Evolutionary conservation across 2,329 filamentous ascomycete species (phyloP).

Genomic region (Monilinia polystroma): DNA sequence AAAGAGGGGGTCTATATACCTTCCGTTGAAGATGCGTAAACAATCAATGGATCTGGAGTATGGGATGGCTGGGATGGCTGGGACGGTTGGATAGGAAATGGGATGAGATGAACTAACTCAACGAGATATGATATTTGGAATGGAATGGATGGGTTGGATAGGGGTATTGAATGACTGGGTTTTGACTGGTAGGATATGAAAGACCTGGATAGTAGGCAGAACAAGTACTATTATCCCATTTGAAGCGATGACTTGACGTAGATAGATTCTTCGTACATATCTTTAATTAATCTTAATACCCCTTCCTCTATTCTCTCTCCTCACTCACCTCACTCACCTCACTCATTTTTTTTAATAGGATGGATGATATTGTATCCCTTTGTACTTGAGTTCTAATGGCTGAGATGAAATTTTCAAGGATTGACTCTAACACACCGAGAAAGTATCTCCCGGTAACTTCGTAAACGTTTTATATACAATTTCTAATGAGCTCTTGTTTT

Average conservation of each 20-base stretch:
- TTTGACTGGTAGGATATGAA: background rate
- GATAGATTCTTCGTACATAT: background rate
- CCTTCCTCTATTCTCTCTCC: background rate
- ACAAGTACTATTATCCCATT: constrained; percentile 9
- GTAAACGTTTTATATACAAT: no score
- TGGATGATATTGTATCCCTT: background rate
- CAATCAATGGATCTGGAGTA: background rate
- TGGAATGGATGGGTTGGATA: background rate
- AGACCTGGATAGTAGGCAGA: background rate
- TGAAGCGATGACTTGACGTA: constrained; percentile 1
- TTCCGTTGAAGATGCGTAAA: constrained; percentile 28
- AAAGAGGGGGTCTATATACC: constrained; percentile 76
- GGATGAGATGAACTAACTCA: background rate
- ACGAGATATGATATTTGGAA: constrained; percentile 4
- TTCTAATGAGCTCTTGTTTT: no score
- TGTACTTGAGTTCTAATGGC: background rate
- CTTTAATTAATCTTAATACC: constrained; percentile 8
- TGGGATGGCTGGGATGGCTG: background rate
- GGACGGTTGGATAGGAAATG: background rate
- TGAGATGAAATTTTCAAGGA: no score
- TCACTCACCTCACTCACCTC: no score
- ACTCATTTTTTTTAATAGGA: no score
- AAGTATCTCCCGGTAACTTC: no score
- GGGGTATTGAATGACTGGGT: background rate
- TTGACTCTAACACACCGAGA: no score